Evolutionary conservation across 345 rosid genomes (phyloP).

Genomic region (Anastatica hierochuntica): DNA sequence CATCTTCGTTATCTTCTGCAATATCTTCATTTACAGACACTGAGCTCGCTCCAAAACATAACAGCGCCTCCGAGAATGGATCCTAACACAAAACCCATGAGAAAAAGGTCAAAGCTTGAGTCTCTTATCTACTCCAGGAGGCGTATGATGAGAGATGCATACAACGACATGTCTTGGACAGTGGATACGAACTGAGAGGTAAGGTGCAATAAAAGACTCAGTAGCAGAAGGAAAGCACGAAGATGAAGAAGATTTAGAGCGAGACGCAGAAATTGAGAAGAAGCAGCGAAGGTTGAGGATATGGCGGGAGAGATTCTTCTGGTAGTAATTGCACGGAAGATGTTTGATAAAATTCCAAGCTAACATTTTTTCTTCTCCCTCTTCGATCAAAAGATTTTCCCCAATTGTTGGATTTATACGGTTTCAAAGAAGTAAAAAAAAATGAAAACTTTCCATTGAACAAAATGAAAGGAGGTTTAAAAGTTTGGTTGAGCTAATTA

Average conservation of each 20-base stretch:
- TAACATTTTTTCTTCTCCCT: no score
- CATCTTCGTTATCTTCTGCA: slow-evolving; percentile 26
- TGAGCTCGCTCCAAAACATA: slow-evolving; percentile 79
- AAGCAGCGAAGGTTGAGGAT: slow-evolving; percentile 19
- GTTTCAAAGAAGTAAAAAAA: no score
- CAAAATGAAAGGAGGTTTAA: no score
- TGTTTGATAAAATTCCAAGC: slow-evolving; percentile 57
- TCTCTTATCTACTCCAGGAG: neutral
- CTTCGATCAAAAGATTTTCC: no score
- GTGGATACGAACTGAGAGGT: slow-evolving; percentile 61
- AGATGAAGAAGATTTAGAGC: slow-evolving; percentile 13
- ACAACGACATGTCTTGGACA: slow-evolving; percentile 46
- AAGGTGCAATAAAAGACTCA: slow-evolving; percentile 26
- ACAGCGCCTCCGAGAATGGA: slow-evolving; percentile 66
- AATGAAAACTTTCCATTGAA: no score
- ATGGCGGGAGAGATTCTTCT: slow-evolving; percentile 25
- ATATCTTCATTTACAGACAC: slow-evolving; percentile 41
- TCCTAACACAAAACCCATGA: slow-evolving; percentile 36
- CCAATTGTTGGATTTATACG: no score
- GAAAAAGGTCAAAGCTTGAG: neutral
- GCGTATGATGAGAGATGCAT: slow-evolving; percentile 11
- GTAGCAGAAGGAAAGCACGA: neutral
- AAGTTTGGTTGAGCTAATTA: no score
- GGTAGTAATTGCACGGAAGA: slow-evolving; percentile 22
- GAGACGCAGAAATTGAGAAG: neutral